Conservation (phyloP, 441 rosid genomes). For the Erodium texanum region DNA sequence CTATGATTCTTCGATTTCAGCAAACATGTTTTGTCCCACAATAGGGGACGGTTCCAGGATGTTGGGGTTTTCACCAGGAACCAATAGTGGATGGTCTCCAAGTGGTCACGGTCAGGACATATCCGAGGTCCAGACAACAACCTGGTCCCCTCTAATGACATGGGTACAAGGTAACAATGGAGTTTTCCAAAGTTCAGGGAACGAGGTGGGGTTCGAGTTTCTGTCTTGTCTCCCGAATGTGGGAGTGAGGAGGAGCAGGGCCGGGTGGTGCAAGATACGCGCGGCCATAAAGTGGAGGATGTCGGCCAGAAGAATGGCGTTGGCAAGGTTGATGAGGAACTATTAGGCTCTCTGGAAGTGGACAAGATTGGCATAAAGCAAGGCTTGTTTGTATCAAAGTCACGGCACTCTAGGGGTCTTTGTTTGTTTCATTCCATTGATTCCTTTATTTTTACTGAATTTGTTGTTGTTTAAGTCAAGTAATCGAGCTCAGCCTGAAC, state of each 20-base stretch:
- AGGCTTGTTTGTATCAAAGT: background rate
- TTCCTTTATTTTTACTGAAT: background rate
- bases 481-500: too few species aligned
- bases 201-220: conserved; percentile 7
- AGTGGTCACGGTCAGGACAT: background rate
- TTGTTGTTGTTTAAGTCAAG: too few species aligned
- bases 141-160: conserved; percentile 5
- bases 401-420: background rate
- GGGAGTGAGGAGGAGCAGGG: conserved; percentile 27
- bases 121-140: too few species aligned
- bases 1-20: conserved; percentile 6
- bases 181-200: background rate
- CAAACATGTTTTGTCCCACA: conserved; percentile 31
- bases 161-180: background rate
- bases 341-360: background rate
- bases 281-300: conserved; percentile 39
- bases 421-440: background rate
- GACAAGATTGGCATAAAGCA: background rate
- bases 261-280: conserved; percentile 57
- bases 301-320: conserved; percentile 17
- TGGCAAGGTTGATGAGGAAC: background rate
- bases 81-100: conserved; percentile 11
- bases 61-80: conserved; percentile 11
- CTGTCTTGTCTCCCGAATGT: conserved; percentile 25
- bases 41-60: conserved; percentile 5